These are phyloP conservation scores for Tolypocladium tropicale DNA, from an alignment of 2,329 filamentous ascomycete genomes.

Conservation along the genomic window DNA sequence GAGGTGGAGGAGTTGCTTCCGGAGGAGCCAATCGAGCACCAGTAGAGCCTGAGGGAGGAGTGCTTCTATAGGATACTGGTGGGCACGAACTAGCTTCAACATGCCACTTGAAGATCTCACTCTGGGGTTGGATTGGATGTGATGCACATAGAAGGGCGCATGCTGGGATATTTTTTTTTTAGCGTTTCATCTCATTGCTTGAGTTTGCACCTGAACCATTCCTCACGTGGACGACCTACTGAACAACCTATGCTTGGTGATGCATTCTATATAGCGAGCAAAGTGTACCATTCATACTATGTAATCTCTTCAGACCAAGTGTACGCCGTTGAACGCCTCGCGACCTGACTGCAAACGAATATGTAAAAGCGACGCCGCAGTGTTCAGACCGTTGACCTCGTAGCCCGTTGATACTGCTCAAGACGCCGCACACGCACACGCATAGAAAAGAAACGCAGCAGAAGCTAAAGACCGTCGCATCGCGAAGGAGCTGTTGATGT, in stretches of 20 bases:
- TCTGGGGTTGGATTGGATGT: not conserved
- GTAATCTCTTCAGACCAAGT: not conserved
- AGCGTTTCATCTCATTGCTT: not conserved
- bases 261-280: not conserved
- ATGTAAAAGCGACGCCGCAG: not conserved
- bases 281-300: not conserved
- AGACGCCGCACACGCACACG: not conserved
- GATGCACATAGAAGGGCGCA: not conserved
- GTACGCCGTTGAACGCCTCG: not conserved
- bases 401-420: not conserved
- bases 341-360: not conserved
- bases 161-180: not conserved
- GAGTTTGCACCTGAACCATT: not conserved
- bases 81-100: not conserved
- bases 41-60: constrained; percentile 7
- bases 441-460: not conserved
- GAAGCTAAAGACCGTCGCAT: not conserved
- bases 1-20: constrained; percentile 59
- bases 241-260: not conserved
- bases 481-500: not conserved
- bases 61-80: not conserved
- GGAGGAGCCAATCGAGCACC: constrained; percentile 76
- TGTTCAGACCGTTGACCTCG: not conserved
- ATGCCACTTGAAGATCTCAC: not conserved
- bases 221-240: not conserved